These are phyloP conservation scores for Telopea speciosissima DNA, from an alignment of 177 flowering plant genomes.

Conservation along the genomic window DNA sequence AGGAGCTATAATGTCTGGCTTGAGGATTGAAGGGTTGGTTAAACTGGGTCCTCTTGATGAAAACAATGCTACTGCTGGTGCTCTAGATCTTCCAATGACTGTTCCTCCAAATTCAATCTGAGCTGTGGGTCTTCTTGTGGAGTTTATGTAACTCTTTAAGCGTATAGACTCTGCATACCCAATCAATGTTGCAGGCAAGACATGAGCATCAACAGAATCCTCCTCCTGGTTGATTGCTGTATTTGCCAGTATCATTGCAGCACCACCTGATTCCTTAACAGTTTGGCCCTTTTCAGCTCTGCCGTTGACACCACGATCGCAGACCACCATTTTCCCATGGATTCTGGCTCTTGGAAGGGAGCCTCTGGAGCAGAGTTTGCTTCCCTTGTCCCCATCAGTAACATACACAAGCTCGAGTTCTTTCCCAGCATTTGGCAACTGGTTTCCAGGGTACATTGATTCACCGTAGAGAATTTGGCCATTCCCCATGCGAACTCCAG, in stretches of 20 bases:
- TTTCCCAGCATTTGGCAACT: conserved; percentile 13
- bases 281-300: conserved; percentile 72
- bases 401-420: conserved; percentile 68
- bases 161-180: conserved; percentile 56
- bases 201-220: conserved; percentile 78
- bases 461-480: conserved; percentile 72
- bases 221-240: conserved; percentile 65
- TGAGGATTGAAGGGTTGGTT: conserved; percentile 67
- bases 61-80: conserved; percentile 82
- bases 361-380: conserved; percentile 62
- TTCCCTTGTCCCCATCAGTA: conserved; percentile 41
- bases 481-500: conserved; percentile 47
- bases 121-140: conserved; percentile 62
- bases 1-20: conserved; percentile 91
- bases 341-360: conserved; percentile 64
- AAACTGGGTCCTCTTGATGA: conserved; percentile 93
- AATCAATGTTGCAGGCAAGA: conserved; percentile 73
- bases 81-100: conserved; percentile 49
- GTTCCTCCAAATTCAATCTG: conserved; percentile 70
- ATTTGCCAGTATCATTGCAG: conserved; percentile 82
- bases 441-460: conserved; percentile 77
- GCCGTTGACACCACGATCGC: conserved; percentile 82
- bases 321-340: conserved; percentile 78
- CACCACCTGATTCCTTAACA: conserved; percentile 82
- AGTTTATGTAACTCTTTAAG: conserved; percentile 64